Percentiles rank a stretch among this genome's conserved stretches.
These are phyloP conservation scores for Aspergillus sp. DNA, from an alignment of 2,329 filamentous ascomycete species.

Conservation along the genomic window DNA sequence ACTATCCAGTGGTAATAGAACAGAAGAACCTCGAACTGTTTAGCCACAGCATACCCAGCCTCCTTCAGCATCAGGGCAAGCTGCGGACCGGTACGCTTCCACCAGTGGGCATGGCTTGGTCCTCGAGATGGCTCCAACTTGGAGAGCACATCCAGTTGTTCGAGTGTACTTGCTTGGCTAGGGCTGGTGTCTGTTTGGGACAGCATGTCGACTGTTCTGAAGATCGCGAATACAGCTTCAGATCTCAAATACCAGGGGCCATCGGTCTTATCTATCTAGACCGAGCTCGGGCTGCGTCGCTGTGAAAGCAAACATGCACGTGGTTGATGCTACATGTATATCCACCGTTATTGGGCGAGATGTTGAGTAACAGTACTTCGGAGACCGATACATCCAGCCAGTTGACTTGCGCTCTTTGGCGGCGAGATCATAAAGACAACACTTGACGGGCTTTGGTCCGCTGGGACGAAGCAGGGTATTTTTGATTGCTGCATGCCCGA, in stretches of 20 bases:
- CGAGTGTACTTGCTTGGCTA: background rate
- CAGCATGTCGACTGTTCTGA: background rate
- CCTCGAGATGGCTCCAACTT: background rate
- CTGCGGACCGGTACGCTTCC: conserved; percentile 15
- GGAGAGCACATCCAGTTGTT: background rate
- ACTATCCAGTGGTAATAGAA: conserved; percentile 20
- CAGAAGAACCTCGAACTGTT: conserved; percentile 18
- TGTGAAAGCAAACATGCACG: background rate
- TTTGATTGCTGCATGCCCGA: too few relatives aligned
- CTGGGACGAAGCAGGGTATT: too few relatives aligned
- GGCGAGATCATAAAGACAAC: too few relatives aligned
- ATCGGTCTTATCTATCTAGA: background rate
- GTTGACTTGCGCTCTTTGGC: too few relatives aligned
- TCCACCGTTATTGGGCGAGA: background rate
- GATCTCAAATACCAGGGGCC: background rate
- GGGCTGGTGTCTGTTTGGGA: background rate
- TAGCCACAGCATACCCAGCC: conserved; percentile 14
- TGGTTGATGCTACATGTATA: background rate
- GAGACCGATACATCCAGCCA: background rate
- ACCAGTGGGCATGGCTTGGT: conserved; percentile 13
- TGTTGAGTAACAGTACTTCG: background rate
- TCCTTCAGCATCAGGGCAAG: conserved; percentile 15
- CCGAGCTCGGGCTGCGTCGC: background rate
- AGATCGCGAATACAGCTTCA: too few relatives aligned
- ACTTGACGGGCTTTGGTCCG: too few relatives aligned